These are phyloP conservation scores for Wallacemonas sp. DNA, from an alignment of 208 protist genomes.

Conservation along the genomic window DNA sequence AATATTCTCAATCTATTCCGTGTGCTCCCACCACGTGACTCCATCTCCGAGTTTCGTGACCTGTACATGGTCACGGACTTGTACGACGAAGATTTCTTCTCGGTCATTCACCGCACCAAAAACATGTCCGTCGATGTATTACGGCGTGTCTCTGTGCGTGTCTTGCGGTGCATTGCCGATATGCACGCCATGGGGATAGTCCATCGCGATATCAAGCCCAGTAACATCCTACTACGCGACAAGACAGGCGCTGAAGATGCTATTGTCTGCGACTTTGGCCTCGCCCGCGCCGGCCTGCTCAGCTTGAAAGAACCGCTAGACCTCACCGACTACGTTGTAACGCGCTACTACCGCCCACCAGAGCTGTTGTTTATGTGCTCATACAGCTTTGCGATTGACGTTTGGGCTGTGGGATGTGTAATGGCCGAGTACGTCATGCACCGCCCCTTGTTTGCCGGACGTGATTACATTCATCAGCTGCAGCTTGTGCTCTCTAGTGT, in stretches of 20 bases:
- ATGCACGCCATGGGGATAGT: constrained; percentile 97
- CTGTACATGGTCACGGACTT: constrained; percentile 91
- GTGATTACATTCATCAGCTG: constrained; percentile 90
- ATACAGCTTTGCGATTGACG: constrained; percentile 93
- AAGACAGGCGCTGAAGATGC: constrained; percentile 77
- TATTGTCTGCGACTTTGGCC: constrained; percentile 94
- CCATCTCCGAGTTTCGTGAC: constrained; percentile 74
- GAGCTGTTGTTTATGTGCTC: constrained; percentile 97
- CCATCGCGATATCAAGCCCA: constrained; percentile 97
- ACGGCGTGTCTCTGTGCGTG: constrained; percentile 95
- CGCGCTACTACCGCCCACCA: constrained; percentile 99
- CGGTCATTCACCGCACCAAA: constrained; percentile 63
- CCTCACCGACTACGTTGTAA: constrained; percentile 97
- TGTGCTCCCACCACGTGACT: constrained; percentile 69
- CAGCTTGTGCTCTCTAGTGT: constrained; percentile 85
- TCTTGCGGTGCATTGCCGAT: constrained; percentile 94
- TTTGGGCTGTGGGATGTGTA: constrained; percentile 99
- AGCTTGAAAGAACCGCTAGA: constrained; percentile 70
- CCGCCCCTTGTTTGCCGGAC: constrained; percentile 80
- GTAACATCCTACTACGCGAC: constrained; percentile 93
- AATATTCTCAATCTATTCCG: constrained; percentile 90
- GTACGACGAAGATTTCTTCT: constrained; percentile 95
- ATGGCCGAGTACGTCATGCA: constrained; percentile 96
- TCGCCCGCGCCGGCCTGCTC: constrained; percentile 77
- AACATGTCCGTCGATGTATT: constrained; percentile 69